Base-by-base conservation (phyloP, 176 grass and related monocot species). In the Carex kokanica region DNA sequence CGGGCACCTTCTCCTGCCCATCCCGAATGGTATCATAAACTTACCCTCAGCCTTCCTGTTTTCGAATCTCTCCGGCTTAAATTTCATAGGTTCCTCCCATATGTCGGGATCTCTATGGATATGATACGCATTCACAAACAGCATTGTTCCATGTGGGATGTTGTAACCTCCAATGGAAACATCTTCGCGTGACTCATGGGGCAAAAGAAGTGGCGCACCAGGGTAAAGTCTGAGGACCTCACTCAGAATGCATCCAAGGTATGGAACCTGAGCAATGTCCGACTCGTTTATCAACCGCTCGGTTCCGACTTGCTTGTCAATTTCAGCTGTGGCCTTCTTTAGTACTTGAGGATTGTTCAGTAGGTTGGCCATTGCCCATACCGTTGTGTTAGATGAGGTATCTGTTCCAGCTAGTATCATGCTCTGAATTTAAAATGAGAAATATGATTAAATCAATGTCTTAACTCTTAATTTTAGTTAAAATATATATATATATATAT, bases 211-310 rank as follows among this genome's bases (percentile, higher is more conserved):
- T 18, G 78, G 78, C 1, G 0, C 85, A 2, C 64, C 63, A 6
- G 85, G 85, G 63, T 73, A 86, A 24, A 86, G 78, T 0, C 85
- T 78, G 53, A 86, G 78, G 3, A 67, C 57, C 32, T 87, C 85
- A 2, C 32, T 10, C 29, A 87, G 31, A 43, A 87, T 68, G 64
- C 31, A 61, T 73, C 61, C 34, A 63, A 87, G 17, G 34, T 81
- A 87, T 1, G 85, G 85, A 3, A 87, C 78, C 2, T 82, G 36
- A 31, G 63, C 49, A 32, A 87, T 36, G 85, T 87, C 85, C 4
- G 61, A 78, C 60, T 86, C 85, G 24, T 20, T 45, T 21, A 69
- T 41, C 75, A 82, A 59, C 56, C 85, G 64, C 9, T 34, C 54
- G 10, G 29, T 54, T 7, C 85, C 78, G 4, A 87, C 64, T 0